A percentile compares a stretch with the other conserved stretches of the same genome.
phyloP scores from a whole-genome alignment of 2,329 filamentous ascomycete genomes.

The Purpureocillium takamizusanense region DNA sequence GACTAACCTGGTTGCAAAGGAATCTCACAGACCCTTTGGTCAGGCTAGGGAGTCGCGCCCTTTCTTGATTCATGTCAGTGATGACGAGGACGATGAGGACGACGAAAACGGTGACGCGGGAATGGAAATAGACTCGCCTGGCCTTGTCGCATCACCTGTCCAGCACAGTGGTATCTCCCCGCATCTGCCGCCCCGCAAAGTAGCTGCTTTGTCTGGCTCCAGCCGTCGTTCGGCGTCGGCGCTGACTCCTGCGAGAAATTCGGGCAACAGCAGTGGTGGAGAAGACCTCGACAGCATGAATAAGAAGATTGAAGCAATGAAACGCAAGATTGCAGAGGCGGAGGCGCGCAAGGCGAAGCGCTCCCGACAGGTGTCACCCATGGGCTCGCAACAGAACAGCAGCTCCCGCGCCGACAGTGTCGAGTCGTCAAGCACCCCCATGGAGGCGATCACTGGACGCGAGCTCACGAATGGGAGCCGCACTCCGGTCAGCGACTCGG shows the following conservation, averaged over 20 bases:
- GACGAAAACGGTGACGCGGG: slow-evolving; percentile 42
- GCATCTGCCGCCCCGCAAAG: no score
- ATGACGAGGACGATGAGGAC: slow-evolving; percentile 54
- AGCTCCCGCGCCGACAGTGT: slow-evolving; percentile 16
- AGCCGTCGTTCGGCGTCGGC: slow-evolving; percentile 18
- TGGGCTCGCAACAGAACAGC: slow-evolving; percentile 13
- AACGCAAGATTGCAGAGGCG: slow-evolving; percentile 47
- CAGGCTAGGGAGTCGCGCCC: slow-evolving; percentile 49
- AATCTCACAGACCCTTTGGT: slow-evolving; percentile 53
- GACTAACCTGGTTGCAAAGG: slow-evolving; percentile 40
- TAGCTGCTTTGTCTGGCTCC: no score
- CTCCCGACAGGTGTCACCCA: slow-evolving; percentile 21
- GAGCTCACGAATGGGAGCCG: background rate
- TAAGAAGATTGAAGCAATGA: slow-evolving; percentile 52
- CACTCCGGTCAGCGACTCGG: background rate
- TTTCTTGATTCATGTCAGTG: slow-evolving; percentile 79
- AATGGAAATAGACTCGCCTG: slow-evolving; percentile 56
- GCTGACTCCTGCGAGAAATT: slow-evolving; percentile 26
- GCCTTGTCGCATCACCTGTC: slow-evolving; percentile 27
- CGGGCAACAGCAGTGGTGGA: slow-evolving; percentile 23
- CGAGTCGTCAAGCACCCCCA: slow-evolving; percentile 7
- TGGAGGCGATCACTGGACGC: background rate
- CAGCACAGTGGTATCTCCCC: slow-evolving; percentile 1
- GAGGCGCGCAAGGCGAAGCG: slow-evolving; percentile 41
- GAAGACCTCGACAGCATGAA: slow-evolving; percentile 41